Evolutionary conservation across 2,329 filamentous ascomycete species (phyloP).

Genomic region (Phialemoniopsis sp.): DNA sequence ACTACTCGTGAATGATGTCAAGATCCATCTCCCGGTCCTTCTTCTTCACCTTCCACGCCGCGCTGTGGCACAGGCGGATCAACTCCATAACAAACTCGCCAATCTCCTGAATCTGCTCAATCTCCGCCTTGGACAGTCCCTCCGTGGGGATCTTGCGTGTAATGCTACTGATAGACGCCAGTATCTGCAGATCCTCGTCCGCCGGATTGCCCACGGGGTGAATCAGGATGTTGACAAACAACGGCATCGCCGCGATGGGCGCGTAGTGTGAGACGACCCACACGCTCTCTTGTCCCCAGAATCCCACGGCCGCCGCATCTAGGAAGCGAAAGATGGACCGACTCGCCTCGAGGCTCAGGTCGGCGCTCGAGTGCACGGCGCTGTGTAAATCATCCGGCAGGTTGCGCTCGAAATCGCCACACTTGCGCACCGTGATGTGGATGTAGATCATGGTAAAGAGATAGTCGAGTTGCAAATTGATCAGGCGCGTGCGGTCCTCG

Average conservation of each 20-base stretch:
- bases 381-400: slow-evolving; percentile 13
- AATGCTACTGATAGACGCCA: slow-evolving; percentile 4
- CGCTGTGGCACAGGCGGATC: slow-evolving; percentile 5
- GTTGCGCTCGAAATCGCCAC: slow-evolving; percentile 6
- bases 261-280: slow-evolving; percentile 8
- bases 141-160: slow-evolving; percentile 4
- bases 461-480: slow-evolving; percentile 13
- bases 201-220: slow-evolving; percentile 8
- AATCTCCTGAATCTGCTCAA: neutral
- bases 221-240: slow-evolving; percentile 12
- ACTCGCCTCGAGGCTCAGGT: slow-evolving; percentile 14
- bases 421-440: slow-evolving; percentile 13
- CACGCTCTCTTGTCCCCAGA: neutral
- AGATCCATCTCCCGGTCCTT: neutral
- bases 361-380: slow-evolving; percentile 15
- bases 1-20: too few species aligned
- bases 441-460: slow-evolving; percentile 10
- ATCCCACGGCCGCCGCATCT: neutral
- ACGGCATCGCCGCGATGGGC: slow-evolving; percentile 8
- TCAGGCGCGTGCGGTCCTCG: neutral
- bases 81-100: slow-evolving; percentile 8
- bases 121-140: neutral
- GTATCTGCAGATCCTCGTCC: slow-evolving; percentile 6
- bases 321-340: slow-evolving; percentile 13
- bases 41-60: slow-evolving; percentile 8